Conservation (phyloP, 352 stramenopile species). For the Nothophytophthora sp. region DNA sequence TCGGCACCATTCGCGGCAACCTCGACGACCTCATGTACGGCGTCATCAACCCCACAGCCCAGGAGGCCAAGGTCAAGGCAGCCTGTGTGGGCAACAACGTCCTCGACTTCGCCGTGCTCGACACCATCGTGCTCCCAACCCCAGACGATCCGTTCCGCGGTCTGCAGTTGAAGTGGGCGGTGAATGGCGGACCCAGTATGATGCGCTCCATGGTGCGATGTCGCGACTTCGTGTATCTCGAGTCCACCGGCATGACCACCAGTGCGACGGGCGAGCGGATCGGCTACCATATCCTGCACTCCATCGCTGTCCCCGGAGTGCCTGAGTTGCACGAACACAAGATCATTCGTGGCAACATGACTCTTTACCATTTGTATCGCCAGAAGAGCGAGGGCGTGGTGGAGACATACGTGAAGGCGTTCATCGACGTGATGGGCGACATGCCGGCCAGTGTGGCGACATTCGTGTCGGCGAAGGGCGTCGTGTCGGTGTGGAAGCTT, state of each 20-base stretch:
- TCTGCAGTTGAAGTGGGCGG: constrained; percentile 44
- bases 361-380: constrained; percentile 47
- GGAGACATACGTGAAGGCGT: constrained; percentile 37
- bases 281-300: constrained; percentile 39
- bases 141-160: constrained; percentile 41
- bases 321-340: constrained; percentile 28
- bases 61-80: constrained; percentile 30
- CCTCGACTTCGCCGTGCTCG: constrained; percentile 50
- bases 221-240: constrained; percentile 54
- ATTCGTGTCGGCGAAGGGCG: constrained; percentile 26
- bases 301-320: constrained; percentile 21
- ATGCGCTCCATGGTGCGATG: constrained; percentile 47
- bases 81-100: constrained; percentile 35
- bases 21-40: constrained; percentile 51
- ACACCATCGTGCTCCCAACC: constrained; percentile 36
- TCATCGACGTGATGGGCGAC: constrained; percentile 35
- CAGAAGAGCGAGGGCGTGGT: constrained; percentile 40
- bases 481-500: constrained; percentile 38
- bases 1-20: constrained; percentile 32
- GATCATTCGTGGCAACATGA: constrained; percentile 51
- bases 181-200: constrained; percentile 41
- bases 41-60: constrained; percentile 28
- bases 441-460: constrained; percentile 31
- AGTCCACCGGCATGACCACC: constrained; percentile 41
- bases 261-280: constrained; percentile 39